phyloP scores from a whole-genome alignment of 768 basidiomycete species.

The Russula olivacea region DNA sequence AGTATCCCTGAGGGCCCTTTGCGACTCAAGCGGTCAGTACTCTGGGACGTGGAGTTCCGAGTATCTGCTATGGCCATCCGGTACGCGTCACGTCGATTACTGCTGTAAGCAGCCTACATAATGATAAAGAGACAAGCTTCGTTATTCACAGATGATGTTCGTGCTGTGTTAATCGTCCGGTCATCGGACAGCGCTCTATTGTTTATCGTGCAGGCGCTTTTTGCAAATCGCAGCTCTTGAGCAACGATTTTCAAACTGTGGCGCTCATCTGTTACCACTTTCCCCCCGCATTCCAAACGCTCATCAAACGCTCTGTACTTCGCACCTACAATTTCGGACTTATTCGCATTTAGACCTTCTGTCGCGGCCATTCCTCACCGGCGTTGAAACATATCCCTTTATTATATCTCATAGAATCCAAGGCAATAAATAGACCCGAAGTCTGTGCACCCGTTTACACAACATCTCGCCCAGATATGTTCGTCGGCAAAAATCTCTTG shows the following conservation, averaged over 20 bases:
- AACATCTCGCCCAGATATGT: background rate
- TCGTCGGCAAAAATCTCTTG: background rate
- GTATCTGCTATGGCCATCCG: no score
- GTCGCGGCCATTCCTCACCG: no score
- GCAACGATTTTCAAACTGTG: background rate
- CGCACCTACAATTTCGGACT: background rate
- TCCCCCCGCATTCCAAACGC: background rate
- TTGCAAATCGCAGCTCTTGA: background rate
- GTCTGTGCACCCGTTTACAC: background rate
- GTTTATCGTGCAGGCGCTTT: background rate
- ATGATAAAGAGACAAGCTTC: no score
- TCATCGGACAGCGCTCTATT: background rate
- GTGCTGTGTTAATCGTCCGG: conserved; percentile 26
- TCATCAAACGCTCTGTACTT: background rate
- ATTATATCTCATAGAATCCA: background rate
- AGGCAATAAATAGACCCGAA: background rate
- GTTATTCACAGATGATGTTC: no score
- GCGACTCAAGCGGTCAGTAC: no score
- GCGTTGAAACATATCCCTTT: no score
- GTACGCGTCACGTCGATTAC: no score
- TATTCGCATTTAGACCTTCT: no score
- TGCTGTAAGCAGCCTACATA: no score
- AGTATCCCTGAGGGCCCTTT: no score
- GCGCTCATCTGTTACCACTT: background rate
- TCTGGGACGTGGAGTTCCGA: no score